Conservation (phyloP, 352 stramenopile genomes). For the Pythium phragmiticola region DNA sequence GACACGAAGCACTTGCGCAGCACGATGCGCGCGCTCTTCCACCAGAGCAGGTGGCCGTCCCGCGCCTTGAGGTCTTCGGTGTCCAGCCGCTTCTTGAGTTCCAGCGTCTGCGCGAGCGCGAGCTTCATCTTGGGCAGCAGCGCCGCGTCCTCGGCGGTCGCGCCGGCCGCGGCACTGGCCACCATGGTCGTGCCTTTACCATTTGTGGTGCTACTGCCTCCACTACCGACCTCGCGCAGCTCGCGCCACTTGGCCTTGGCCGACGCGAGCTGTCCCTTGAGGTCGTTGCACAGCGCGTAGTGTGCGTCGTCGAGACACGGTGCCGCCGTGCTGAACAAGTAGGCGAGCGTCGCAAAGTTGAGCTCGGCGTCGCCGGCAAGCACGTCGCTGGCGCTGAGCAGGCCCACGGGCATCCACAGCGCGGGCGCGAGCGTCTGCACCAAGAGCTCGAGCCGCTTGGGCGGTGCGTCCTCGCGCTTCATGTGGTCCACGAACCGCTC, state of each 20-base stretch:
- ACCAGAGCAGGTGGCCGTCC: constrained; percentile 67
- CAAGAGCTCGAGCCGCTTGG: constrained; percentile 70
- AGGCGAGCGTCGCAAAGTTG: constrained; percentile 72
- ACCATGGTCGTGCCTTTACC: constrained; percentile 1
- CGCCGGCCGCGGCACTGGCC: background rate
- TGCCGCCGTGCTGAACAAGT: constrained; percentile 67
- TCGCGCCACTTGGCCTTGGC: constrained; percentile 64
- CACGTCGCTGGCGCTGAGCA: constrained; percentile 69
- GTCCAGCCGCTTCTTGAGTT: constrained; percentile 71
- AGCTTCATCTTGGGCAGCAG: constrained; percentile 66
- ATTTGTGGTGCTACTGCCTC: background rate
- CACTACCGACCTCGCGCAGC: constrained; percentile 28
- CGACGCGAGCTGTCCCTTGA: constrained; percentile 53
- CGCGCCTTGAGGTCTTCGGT: constrained; percentile 52
- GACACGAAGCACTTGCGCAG: constrained; percentile 79
- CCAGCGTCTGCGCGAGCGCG: constrained; percentile 62
- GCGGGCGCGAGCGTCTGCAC: constrained; percentile 68
- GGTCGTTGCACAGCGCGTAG: constrained; percentile 43
- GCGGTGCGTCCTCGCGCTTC: constrained; percentile 39
- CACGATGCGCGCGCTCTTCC: constrained; percentile 68
- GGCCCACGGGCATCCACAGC: constrained; percentile 60
- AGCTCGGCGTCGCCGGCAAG: constrained; percentile 67
- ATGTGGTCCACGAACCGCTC: constrained; percentile 75
- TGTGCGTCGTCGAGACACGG: constrained; percentile 54
- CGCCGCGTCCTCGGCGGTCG: constrained; percentile 18